Evolutionary conservation across 1,139 yeast genomes (phyloP), one percentile per base, ranked within the genome.

Genomic region (Oligophagozyma castellii): DNA sequence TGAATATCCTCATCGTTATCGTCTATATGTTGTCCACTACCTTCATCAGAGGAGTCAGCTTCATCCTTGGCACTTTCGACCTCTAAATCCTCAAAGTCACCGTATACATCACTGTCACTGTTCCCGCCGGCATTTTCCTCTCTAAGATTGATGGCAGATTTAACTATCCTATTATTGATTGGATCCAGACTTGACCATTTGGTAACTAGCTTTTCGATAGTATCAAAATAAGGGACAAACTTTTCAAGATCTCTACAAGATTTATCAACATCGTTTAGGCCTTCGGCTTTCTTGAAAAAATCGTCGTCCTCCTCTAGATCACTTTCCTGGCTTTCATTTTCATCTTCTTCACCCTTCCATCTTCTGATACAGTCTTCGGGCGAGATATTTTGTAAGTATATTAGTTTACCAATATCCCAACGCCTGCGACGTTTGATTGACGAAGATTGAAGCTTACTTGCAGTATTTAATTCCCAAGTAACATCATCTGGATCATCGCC

Each of bases 81-180:
- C 51, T 78, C 92, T 29, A 76, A 59, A 51, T 77, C 92, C 52
- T 80, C 93, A 46, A 77, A 79, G 43, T 79, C 93, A 28, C 89
- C 93, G 44, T 67, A 73, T 0, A 68, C 54, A 38, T 72, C 81
- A 27, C 67, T 73, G 7, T 61, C 69, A 4, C 58, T 70, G 10
- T 55, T 66, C 3, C 48, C 63, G 1, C 46, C 64, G 2, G 43
- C 62, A 7, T 45, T 18, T 5, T 45, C 60, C 14, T 52, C 64
- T 6, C 42, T 59, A 12, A 16, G 12, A n/a, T 46, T 61, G 6
- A 42, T 56, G 4, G 36, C 44, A 2, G 46, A 62, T 11, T 56
- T 59, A 32, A 80, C 65, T 45, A 84, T 76, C 43, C 89, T 64
- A 2, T 51, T 43, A 19, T 61, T 56, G 35, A 78, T 57, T 0